phyloP scores from a whole-genome alignment of 176 grass and related monocot species.

The Lolium perenne region DNA sequence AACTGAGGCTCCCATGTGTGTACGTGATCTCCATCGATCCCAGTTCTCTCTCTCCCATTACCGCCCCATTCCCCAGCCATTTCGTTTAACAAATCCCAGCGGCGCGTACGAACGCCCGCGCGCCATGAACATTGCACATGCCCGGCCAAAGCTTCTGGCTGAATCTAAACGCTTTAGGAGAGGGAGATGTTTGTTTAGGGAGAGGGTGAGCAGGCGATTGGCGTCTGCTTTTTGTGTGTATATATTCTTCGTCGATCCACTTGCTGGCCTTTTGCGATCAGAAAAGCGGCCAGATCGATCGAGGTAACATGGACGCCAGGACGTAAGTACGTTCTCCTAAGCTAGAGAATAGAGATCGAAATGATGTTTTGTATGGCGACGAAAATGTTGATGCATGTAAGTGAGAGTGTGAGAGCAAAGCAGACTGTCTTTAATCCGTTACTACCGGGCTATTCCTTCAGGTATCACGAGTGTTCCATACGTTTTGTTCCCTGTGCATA shows the following conservation, averaged over 20 bases:
- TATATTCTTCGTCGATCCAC: constrained; percentile 43
- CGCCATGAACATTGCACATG: constrained; percentile 55
- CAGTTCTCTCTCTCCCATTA: constrained; percentile 24
- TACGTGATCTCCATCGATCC: neutral
- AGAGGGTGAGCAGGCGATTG: neutral
- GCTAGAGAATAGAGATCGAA: neutral
- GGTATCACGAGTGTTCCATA: constrained; percentile 22
- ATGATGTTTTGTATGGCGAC: neutral
- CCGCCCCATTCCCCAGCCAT: constrained; percentile 27
- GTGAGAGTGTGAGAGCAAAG: constrained; percentile 23
- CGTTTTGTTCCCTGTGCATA: constrained; percentile 1
- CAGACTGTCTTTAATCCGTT: neutral
- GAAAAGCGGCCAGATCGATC: neutral
- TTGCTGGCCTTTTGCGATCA: constrained; percentile 6
- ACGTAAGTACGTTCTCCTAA: neutral
- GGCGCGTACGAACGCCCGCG: constrained; percentile 44
- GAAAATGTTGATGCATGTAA: constrained; percentile 5
- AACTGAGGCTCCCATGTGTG: constrained; percentile 41
- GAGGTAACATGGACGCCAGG: constrained; percentile 33
- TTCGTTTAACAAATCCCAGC: constrained; percentile 38
- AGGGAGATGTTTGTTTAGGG: neutral
- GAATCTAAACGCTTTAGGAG: constrained; percentile 19
- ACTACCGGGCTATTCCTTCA: neutral
- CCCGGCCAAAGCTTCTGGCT: constrained; percentile 52
- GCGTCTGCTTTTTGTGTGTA: constrained; percentile 48